These are phyloP conservation scores for Gloeophyllum trabeum DNA, from an alignment of 768 basidiomycete species.

Conservation along the genomic window DNA sequence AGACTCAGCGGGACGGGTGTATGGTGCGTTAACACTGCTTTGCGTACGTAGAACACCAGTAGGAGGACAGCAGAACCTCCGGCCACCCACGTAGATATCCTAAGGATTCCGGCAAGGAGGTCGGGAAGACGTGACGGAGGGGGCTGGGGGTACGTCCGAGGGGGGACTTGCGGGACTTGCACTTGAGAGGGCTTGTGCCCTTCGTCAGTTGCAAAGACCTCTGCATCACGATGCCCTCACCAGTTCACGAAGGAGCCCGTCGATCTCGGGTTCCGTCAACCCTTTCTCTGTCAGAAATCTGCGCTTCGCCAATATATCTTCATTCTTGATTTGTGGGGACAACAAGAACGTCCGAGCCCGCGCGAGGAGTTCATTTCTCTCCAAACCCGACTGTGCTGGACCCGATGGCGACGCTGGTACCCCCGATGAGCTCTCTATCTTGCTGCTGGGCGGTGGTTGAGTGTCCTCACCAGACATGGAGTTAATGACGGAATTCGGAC, in stretches of 20 bases:
- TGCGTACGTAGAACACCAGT: constrained; percentile 56
- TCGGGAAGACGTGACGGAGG: constrained; percentile 61
- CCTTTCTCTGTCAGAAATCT: constrained; percentile 65
- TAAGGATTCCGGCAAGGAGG: constrained; percentile 48
- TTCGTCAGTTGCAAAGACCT: not conserved
- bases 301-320: constrained; percentile 45
- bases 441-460: too few species aligned
- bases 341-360: constrained; percentile 54
- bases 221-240: constrained; percentile 23
- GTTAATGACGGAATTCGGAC: too few species aligned
- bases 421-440: too few species aligned
- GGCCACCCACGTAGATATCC: constrained; percentile 54
- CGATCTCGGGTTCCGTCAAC: constrained; percentile 47
- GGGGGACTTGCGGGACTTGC: constrained; percentile 43
- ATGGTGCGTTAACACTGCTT: too few species aligned
- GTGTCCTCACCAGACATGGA: too few species aligned
- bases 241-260: constrained; percentile 40
- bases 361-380: constrained; percentile 17
- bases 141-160: constrained; percentile 60
- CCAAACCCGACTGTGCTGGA: too few species aligned
- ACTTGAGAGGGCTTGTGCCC: constrained; percentile 12
- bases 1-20: not conserved
- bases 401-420: too few species aligned
- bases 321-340: constrained; percentile 52
- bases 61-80: constrained; percentile 50